Base-by-base conservation (phyloP, 75 land plant genomes). In the Larix kaempferi region DNA sequence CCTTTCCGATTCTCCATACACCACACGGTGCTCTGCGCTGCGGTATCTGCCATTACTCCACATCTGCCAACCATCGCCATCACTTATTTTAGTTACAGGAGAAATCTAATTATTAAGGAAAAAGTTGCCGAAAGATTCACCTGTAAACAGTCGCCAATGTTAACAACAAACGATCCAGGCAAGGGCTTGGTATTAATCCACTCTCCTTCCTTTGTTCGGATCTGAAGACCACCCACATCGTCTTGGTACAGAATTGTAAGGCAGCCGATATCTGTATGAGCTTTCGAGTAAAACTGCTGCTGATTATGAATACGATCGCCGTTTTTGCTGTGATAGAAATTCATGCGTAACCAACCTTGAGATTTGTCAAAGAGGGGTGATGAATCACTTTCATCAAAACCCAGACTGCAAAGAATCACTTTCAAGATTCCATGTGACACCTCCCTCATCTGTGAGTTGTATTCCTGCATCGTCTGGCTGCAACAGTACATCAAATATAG, bases 201-300 rank as follows among this genome's bases (percentile, higher is more conserved):
- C 26, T 85, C 76, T 4, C 88, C 94, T 44, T 87, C 83, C 71
- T 71, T 83, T 7, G 80, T 77, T 69, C 75, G 79, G 74, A 89
- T 86, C 44, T 67, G 71, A n/a, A 67, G 71, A 8, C 71, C 71
- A 2, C 44, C 71, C 13, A 35, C 71, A 8, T 67, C 8, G n/a
- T 8, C 71, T 33, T 35, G 41, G 56, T 83, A 77, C 15, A 91
- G 69, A 10, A 91, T 83, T 17, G 91, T 87, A 17, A 91, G 60
- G 78, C 88, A 86, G 33, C 86, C 80, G 84, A 83, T 84, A 58
- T 91, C 93, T 5, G 88, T 86, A 57, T 90, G 92, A 78, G 83
- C 80, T 21, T 86, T 86, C 0, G 82, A 87, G 62, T 15, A 15
- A 29, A 13, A 14, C 37, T 13, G 37, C 27, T 27, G 27, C 44